Percentiles rank a stretch among this genome's conserved stretches.
Conservation (phyloP, 2,329 filamentous ascomycete species). For the Lecanicillium sp. region DNA sequence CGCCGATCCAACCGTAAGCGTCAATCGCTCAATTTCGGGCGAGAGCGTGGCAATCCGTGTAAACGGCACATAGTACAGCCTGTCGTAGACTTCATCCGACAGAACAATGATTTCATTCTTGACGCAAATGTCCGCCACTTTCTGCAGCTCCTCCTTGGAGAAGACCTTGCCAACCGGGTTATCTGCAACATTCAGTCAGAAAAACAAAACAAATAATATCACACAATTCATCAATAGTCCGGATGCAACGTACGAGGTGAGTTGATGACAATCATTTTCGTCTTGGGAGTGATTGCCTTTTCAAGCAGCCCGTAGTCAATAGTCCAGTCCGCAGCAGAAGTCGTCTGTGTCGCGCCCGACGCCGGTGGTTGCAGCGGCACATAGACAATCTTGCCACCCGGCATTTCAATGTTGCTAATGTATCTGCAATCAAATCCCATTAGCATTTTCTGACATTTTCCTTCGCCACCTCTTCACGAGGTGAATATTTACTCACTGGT, state of each 20-base stretch:
- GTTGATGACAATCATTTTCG: conserved; percentile 93
- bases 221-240: conserved; percentile 7
- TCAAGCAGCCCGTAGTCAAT: conserved; percentile 80
- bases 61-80: conserved; percentile 90
- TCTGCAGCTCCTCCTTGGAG: conserved; percentile 70
- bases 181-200: conserved; percentile 36
- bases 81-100: conserved; percentile 89
- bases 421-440: conserved; percentile 42
- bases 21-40: conserved; percentile 79
- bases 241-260: conserved; percentile 45
- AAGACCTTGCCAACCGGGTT: conserved; percentile 98
- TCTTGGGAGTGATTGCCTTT: conserved; percentile 71
- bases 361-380: conserved; percentile 87
- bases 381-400: conserved; percentile 88
- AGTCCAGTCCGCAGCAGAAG: conserved; percentile 80
- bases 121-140: conserved; percentile 80
- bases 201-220: neutral
- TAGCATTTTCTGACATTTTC: no score
- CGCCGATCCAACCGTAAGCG: conserved; percentile 87
- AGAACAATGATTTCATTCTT: conserved; percentile 92
- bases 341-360: conserved; percentile 69
- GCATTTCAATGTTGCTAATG: conserved; percentile 98
- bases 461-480: conserved; percentile 3
- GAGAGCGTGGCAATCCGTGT: conserved; percentile 86
- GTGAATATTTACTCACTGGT: conserved; percentile 54